Base-by-base conservation (phyloP, 495 filamentous ascomycete species). In the Aspergillus steynii region DNA sequence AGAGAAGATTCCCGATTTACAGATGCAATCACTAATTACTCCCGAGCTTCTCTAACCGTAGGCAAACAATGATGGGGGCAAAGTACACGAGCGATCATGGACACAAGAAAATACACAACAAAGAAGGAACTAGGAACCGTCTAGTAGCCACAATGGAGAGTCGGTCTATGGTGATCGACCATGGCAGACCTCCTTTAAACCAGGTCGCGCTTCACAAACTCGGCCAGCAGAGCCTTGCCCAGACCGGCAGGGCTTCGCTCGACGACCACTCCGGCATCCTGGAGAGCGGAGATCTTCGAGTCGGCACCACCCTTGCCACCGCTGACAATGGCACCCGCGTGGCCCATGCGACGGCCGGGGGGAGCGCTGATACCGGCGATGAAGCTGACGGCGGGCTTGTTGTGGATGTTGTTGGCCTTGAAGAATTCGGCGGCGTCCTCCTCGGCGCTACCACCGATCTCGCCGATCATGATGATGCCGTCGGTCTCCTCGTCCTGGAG, bases 381-480 rank as follows among this genome's bases (percentile, higher is more conserved):
- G 80, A 99, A 99, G 74, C 88, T 90, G 58, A 99, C 95, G 58
- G 96, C 91, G 61, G 95, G 95, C 84, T 97, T 99, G 80, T 96
- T 92, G 74, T 83, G 78, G 56, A 86, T 90, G 83, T 98, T 98
- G 79, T 96, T 84, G 68, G 83, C 82, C 83, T 89, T 93, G 74
- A 98, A 82, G 84, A 93, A 99, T 64, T 99, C 95, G 66, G 93
- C 92, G 25, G 95, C 94, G 64, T 99, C 96, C 80, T 99, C 95
- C 80, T 99, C 95, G 53, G 95, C 95, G 54, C 90, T 91, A 63
- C 95, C 95, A 76, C 95, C 95, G 70, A 99, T 98, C 82, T 99
- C 95, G 75, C 95, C 95, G 73, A 99, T 98, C 95, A 99, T 97
- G 82, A 99, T 97, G 71, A 99, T 98, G 76, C 95, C 95, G 71